Conservation (phyloP, 2,329 filamentous ascomycete genomes). For the Alternaria hordeiaustralica region DNA sequence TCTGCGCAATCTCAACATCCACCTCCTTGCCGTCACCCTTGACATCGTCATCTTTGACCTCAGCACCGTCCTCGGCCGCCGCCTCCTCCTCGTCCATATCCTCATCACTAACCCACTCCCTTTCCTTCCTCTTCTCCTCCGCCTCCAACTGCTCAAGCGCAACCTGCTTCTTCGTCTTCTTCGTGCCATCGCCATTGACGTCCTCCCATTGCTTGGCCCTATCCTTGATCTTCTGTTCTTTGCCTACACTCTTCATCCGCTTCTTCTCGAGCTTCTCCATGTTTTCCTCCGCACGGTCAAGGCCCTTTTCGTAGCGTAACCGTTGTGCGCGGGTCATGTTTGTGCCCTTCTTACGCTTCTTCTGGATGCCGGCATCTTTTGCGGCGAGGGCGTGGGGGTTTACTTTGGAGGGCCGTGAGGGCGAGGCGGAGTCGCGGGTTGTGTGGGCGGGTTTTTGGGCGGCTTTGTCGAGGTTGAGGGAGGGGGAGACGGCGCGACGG, state of each 20-base stretch:
- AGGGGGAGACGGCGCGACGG: conserved; percentile 72
- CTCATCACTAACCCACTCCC: conserved; percentile 40
- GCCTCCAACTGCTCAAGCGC: conserved; percentile 22
- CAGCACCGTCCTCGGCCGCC: neutral
- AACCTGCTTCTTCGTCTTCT: conserved; percentile 23
- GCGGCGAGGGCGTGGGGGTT: conserved; percentile 67
- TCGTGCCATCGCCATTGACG: conserved; percentile 37
- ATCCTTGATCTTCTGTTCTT: conserved; percentile 57
- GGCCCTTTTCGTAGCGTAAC: conserved; percentile 52
- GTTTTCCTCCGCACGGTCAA: conserved; percentile 63
- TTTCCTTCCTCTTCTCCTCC: conserved; percentile 18
- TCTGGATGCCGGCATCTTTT: conserved; percentile 76
- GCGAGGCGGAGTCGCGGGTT: conserved; percentile 37
- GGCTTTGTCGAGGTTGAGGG: conserved; percentile 75
- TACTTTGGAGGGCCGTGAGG: conserved; percentile 28
- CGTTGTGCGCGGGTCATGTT: conserved; percentile 59
- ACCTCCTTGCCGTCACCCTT: conserved; percentile 23
- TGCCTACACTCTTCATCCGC: conserved; percentile 58
- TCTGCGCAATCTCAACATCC: conserved; percentile 19
- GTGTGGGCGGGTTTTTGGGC: conserved; percentile 59
- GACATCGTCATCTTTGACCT: conserved; percentile 10
- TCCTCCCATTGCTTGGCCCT: conserved; percentile 53
- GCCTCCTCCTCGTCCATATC: conserved; percentile 32
- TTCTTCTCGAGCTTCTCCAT: conserved; percentile 64
- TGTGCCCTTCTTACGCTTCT: conserved; percentile 61